Evolutionary conservation across 1,284 basidiomycete genomes (phyloP), one percentile per base, ranked within the genome.

Genomic region (Cystobasidium slooffiae): DNA sequence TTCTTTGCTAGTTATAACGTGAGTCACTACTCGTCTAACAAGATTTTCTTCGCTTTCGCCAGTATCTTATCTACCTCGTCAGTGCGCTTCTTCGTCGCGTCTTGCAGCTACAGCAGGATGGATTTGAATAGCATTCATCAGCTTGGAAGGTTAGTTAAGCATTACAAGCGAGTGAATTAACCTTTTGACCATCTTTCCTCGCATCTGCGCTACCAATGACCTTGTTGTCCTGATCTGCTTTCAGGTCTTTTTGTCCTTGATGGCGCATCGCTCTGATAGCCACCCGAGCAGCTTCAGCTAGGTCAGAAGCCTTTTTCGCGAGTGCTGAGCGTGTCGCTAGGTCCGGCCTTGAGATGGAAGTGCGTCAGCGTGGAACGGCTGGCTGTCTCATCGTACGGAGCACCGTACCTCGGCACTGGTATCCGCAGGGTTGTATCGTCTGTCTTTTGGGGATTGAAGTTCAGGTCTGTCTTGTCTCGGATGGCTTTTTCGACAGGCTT

Each of bases 161-260:
- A 3, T 9, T 10, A 49, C 44, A 10, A 49, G 20, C 62, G 18
- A 44, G 6, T n/a, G 24, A n/a, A 41, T 76, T 39, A 46, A 79
- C 79, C 64, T 77, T 76, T 56, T 78, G 77, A 7, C 55, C 68
- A 52, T 80, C 79, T 1, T 41, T 37, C 49, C 75, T 39, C 1
- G 75, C 79, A 62, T 80, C 79, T 3, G 76, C 74, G 49, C 75
- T 76, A 5, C 77, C 75, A 14, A 78, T 39, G 0, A 76, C 52
- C 64, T 78, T 79, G 7, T 37, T 59, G 31, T 78, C 77, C 14
- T 77, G 53, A 65, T 80, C 79, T 37, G 63, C 59, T 72, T 80
- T 80, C 68, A 80, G 77, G 14, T 79, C 78, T 65, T 80, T 79
- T 69, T 80, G 79, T 16, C 78, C 78, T 65, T 78, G 78, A 61